Evolutionary conservation across 805 yeast species (phyloP).

Genomic region (Candida fluviatilis): DNA sequence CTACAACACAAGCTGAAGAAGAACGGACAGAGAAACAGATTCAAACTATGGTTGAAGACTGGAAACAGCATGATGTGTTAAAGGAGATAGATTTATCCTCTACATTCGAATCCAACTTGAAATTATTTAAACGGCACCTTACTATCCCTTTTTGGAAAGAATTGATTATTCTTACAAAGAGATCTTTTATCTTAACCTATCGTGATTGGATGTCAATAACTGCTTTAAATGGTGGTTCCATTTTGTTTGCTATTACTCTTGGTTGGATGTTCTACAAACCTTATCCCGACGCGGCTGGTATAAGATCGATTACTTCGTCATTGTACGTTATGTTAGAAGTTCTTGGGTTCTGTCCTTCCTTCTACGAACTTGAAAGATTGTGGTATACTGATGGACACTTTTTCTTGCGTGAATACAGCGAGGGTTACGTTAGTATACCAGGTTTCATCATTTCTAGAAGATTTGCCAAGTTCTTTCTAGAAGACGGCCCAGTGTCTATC

Average conservation of each 20-base stretch:
- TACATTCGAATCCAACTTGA: conserved; percentile 3
- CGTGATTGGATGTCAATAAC: conserved; percentile 32
- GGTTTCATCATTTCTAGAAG: conserved; percentile 69
- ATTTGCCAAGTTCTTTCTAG: conserved; percentile 59
- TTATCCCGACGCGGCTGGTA: conserved; percentile 55
- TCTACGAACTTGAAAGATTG: conserved; percentile 35
- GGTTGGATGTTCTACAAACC: conserved; percentile 81
- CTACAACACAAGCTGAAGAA: conserved; percentile 24
- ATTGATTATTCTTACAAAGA: conserved; percentile 26
- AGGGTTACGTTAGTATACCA: conserved; percentile 58
- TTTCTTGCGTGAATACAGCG: conserved; percentile 59
- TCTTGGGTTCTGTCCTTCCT: conserved; percentile 37
- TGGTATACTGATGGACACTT: conserved; percentile 35
- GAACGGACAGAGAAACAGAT: conserved; percentile 18
- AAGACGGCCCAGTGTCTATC: conserved; percentile 62
- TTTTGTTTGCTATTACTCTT: conserved; percentile 51
- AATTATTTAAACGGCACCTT: conserved; percentile 8
- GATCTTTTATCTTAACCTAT: conserved; percentile 29
- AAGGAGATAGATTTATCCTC: background rate
- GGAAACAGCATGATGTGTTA: conserved; percentile 9
- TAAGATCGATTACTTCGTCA: conserved; percentile 48
- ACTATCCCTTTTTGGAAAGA: conserved; percentile 26
- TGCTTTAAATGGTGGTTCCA: conserved; percentile 36
- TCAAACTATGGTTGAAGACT: conserved; percentile 18
- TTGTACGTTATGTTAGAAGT: conserved; percentile 37